Evolutionary conservation across 1,139 yeast species (phyloP), one percentile per base, ranked within the genome.

Genomic region (Suhomyces yuchorum): DNA sequence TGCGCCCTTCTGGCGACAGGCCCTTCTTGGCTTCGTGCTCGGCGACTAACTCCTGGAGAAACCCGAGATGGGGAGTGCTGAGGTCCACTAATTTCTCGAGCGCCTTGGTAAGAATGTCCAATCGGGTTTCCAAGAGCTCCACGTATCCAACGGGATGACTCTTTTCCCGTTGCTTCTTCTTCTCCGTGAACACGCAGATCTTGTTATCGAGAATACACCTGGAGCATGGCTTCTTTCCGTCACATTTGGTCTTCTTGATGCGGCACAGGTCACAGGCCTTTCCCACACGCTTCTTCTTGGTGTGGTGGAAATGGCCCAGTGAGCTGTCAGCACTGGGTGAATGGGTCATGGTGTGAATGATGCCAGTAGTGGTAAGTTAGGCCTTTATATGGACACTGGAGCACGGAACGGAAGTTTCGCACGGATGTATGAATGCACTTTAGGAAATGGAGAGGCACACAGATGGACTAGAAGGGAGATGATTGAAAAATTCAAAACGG

Each of bases 181-280:
- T 78, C 54, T 85, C 89, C 23, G 88, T 81, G 60, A 85, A 87
- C 0, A 87, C 84, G 65, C 95, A 87, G 37, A 86, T 77, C 62
- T 85, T 86, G 64, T 87, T 86, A 59, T 86, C 92, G 42, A 78
- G 72, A 9, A 78, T 67, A 61, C 95, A 87, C 45, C 86, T 74
- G 37, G 81, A 76, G 59, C 95, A 87, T 2, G 95, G 93, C 59
- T 84, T 84, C 53, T 80, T 78, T 15, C 95, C 95, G 56, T 87
- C 90, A 65, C 92, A 87, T 58, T 85, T 83, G 11, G 89, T 83
- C 66, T 84, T 85, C 61, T 85, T 85, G 60, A 85, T 79, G 44
- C 92, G 73, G 65, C 95, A 87, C 45, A 87, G 81, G 62, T 87
- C 93, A 58, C 95, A 87, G 5, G 95, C 95, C 61, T 85, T 86